A percentile compares a stretch with the other conserved stretches of the same genome.
These are phyloP conservation scores for Gynostemma pentaphyllum DNA, from an alignment of 306 rosid species.

Conservation along the genomic window DNA sequence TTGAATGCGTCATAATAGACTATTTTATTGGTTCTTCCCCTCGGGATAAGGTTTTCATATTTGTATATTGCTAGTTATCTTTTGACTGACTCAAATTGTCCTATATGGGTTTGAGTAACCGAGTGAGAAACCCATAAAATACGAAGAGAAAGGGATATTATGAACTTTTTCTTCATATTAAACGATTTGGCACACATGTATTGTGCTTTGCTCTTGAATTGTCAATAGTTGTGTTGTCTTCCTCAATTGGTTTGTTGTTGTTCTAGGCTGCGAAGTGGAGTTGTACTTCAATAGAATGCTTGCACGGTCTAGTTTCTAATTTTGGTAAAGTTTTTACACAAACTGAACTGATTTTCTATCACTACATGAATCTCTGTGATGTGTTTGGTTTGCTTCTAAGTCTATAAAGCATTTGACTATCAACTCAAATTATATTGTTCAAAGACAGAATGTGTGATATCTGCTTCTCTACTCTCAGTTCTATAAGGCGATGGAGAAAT, in stretches of 20 bases:
- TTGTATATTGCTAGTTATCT: no score
- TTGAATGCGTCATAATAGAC: no score
- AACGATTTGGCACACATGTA: no score
- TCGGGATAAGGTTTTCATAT: no score
- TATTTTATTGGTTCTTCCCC: no score
- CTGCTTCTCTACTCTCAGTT: conserved; percentile 35
- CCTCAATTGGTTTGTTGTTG: no score
- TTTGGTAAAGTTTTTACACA: neutral
- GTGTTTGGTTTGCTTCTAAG: neutral
- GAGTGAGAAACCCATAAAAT: neutral
- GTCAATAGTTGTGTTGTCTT: no score
- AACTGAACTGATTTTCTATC: neutral
- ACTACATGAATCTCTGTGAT: neutral
- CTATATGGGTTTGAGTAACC: no score
- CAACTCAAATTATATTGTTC: neutral
- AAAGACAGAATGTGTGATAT: neutral
- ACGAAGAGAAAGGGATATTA: neutral
- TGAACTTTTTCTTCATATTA: no score
- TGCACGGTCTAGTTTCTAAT: neutral
- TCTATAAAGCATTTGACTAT: neutral
- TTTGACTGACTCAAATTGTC: no score
- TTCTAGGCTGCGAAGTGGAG: no score
- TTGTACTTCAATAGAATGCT: no score
- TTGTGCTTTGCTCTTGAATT: neutral
- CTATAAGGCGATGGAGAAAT: conserved; percentile 73